Conservation (phyloP, 441 rosid species). For the Gossypium lobatum region DNA sequence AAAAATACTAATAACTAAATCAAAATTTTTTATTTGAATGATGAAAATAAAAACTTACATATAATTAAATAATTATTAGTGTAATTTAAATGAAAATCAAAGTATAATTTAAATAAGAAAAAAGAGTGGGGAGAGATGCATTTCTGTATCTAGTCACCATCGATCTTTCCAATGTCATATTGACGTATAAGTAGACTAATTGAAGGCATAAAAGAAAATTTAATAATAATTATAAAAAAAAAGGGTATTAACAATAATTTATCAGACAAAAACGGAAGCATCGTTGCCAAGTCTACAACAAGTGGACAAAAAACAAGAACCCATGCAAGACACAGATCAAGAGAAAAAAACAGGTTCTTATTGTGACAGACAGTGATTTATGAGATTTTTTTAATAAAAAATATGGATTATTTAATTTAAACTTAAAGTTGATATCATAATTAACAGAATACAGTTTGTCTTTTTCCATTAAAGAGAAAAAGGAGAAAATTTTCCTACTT, state of each 20-base stretch:
- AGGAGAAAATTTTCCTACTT: neutral
- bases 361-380: neutral
- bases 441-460: neutral
- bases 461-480: neutral
- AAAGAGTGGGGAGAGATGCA: neutral
- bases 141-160: neutral
- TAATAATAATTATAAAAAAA: neutral
- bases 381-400: neutral
- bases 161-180: constrained; percentile 2
- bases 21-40: no score
- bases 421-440: neutral
- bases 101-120: no score
- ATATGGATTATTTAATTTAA: neutral
- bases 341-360: neutral
- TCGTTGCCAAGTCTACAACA: neutral
- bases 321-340: neutral
- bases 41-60: no score
- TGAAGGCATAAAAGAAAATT: neutral
- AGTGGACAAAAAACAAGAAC: neutral
- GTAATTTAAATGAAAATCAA: no score
- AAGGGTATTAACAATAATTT: neutral
- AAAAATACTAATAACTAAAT: no score
- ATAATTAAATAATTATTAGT: no score
- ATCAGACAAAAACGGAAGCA: neutral
- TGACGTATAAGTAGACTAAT: neutral